phyloP scores from a whole-genome alignment of 768 basidiomycete species.

The Favolaschia claudopus region DNA sequence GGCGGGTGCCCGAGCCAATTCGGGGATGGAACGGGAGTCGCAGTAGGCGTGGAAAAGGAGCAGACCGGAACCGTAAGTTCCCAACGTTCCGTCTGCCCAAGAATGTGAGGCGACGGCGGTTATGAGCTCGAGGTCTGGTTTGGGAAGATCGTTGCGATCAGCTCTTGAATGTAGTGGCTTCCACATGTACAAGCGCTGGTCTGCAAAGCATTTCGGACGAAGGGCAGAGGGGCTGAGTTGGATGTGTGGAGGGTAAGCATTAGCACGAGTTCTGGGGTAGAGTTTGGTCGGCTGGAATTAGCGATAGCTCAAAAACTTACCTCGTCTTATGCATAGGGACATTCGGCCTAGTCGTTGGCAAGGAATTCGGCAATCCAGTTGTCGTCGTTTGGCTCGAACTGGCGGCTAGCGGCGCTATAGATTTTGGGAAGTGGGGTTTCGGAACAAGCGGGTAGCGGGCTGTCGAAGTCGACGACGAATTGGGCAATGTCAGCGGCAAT shows the following conservation, averaged over 20 bases:
- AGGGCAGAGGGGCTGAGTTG: background rate
- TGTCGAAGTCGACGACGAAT: background rate
- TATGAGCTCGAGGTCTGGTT: background rate
- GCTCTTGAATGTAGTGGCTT: background rate
- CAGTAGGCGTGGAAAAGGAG: conserved; percentile 35
- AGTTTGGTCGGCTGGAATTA: no score
- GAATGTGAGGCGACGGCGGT: background rate
- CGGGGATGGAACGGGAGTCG: conserved; percentile 5
- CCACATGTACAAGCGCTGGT: conserved; percentile 9
- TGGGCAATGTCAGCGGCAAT: background rate
- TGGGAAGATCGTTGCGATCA: background rate
- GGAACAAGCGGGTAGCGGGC: background rate
- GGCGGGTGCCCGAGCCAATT: background rate
- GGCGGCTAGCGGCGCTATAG: background rate
- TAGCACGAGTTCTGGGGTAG: background rate
- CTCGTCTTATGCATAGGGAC: no score
- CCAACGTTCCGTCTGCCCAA: conserved; percentile 22
- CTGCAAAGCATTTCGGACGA: background rate
- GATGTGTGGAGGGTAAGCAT: background rate
- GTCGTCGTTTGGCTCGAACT: background rate
- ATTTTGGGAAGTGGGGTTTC: background rate
- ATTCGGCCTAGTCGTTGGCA: background rate
- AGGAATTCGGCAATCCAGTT: background rate
- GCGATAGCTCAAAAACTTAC: no score
- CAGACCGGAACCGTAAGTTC: conserved; percentile 35